Evolutionary conservation across 345 rosid genomes (phyloP).

Genomic region (Cardamine chenopodiifolia): DNA sequence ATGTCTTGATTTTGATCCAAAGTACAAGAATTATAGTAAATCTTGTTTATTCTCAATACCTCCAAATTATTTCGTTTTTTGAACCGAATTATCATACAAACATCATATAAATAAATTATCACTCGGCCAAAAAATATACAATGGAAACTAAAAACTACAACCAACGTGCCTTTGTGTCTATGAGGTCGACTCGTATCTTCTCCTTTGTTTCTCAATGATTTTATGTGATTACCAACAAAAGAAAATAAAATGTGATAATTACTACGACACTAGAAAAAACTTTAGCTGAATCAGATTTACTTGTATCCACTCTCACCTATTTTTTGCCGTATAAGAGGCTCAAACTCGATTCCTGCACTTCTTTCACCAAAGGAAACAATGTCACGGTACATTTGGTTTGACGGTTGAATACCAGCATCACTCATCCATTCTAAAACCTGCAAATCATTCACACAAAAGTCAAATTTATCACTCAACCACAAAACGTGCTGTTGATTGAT

Average conservation of each 20-base stretch:
- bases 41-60: no score
- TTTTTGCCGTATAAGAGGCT: slow-evolving; percentile 55
- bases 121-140: neutral
- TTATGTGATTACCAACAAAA: slow-evolving; percentile 5
- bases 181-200: slow-evolving; percentile 17
- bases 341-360: slow-evolving; percentile 65
- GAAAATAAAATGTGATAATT: neutral
- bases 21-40: neutral
- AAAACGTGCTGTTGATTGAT: neutral
- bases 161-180: slow-evolving; percentile 7
- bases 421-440: slow-evolving; percentile 91
- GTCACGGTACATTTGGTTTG: slow-evolving; percentile 68
- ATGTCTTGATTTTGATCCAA: neutral
- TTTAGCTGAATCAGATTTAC: neutral
- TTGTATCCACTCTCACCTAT: slow-evolving; percentile 56
- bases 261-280: slow-evolving; percentile 6
- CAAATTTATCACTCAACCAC: neutral
- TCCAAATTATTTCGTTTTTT: no score
- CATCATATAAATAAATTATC: no score
- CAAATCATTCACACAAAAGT: slow-evolving; percentile 24
- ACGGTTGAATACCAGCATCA: slow-evolving; percentile 68
- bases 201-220: slow-evolving; percentile 33
- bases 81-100: no score
- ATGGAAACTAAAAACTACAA: slow-evolving; percentile 29
- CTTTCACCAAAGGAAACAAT: slow-evolving; percentile 65